A percentile compares a stretch with the other conserved stretches of the same genome.
Conservation (phyloP, 306 rosid species). For the Glycine tomentella region DNA sequence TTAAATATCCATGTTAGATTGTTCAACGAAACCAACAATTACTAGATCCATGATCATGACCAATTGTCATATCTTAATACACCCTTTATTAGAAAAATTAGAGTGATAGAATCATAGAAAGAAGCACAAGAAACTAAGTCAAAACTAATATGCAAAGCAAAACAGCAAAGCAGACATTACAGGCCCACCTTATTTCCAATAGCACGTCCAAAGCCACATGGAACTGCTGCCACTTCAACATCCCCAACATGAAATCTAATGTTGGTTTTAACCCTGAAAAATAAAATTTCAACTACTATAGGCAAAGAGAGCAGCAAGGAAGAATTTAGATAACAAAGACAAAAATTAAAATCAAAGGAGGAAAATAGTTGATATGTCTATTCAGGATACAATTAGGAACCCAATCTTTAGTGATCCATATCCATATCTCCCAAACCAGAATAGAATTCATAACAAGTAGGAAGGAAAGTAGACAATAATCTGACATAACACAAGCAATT, state of each 20-base stretch:
- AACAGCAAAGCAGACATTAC: slow-evolving; percentile 31
- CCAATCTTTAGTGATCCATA: slow-evolving; percentile 21
- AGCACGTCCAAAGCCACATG: slow-evolving; percentile 98
- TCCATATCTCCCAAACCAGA: slow-evolving; percentile 39
- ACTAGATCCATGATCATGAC: slow-evolving; percentile 29
- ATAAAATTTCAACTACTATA: slow-evolving; percentile 47
- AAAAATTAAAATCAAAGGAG: slow-evolving; percentile 36
- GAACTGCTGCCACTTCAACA: slow-evolving; percentile 98
- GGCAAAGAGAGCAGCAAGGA: slow-evolving; percentile 38
- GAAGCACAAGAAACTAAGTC: slow-evolving; percentile 27
- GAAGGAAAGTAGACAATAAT: slow-evolving; percentile 38
- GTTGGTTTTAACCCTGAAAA: slow-evolving; percentile 76
- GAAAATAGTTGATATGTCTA: slow-evolving; percentile 30
- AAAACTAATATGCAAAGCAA: slow-evolving; percentile 35
- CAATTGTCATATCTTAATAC: slow-evolving; percentile 8
- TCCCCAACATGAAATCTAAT: slow-evolving; percentile 85
- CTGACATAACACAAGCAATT: slow-evolving; percentile 42
- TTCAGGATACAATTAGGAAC: slow-evolving; percentile 38
- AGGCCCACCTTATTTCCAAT: slow-evolving; percentile 91
- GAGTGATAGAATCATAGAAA: background rate
- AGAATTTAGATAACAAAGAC: slow-evolving; percentile 23
- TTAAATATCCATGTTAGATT: slow-evolving; percentile 1
- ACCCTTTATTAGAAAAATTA: too few species aligned
- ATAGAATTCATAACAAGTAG: slow-evolving; percentile 40
- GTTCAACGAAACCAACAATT: slow-evolving; percentile 24